Evolutionary conservation across 306 rosid genomes (phyloP).

Genomic region (Cicer bijugum): DNA sequence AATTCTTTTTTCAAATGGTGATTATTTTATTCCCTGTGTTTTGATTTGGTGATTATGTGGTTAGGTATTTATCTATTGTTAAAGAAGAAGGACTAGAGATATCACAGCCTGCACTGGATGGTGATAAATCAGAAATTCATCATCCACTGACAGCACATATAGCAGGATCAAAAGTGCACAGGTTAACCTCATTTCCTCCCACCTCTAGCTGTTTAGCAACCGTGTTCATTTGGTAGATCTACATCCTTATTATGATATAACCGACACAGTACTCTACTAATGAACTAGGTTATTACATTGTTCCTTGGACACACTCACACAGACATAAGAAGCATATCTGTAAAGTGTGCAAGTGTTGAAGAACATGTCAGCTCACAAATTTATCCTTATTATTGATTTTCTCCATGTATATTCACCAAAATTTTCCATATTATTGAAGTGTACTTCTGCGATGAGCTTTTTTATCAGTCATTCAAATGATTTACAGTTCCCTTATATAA

Average conservation of each 20-base stretch:
- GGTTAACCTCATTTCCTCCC: constrained; percentile 54
- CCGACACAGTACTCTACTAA: background rate
- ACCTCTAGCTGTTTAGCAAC: constrained; percentile 38
- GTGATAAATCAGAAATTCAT: constrained; percentile 78
- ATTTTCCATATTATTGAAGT: constrained; percentile 7
- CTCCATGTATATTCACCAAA: background rate
- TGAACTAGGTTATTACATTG: constrained; percentile 5
- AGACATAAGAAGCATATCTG: background rate
- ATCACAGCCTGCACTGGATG: constrained; percentile 98
- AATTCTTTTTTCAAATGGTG: background rate
- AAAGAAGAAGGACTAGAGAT: constrained; percentile 87
- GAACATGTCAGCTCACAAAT: background rate
- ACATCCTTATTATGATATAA: constrained; percentile 11
- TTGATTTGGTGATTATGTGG: constrained; percentile 40
- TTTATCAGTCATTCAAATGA: constrained; percentile 9
- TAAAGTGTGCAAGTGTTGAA: background rate
- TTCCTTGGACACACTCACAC: constrained; percentile 17
- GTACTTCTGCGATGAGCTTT: constrained; percentile 12
- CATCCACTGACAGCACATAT: constrained; percentile 78
- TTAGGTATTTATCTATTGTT: constrained; percentile 79
- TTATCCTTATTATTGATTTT: background rate
- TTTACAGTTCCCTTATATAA: constrained; percentile 30
- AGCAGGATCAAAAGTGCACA: constrained; percentile 74
- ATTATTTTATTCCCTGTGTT: constrained; percentile 21
- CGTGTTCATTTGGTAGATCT: constrained; percentile 7